Evolutionary conservation across 1,139 yeast genomes (phyloP).

Genomic region (Komagataea norvegica): DNA sequence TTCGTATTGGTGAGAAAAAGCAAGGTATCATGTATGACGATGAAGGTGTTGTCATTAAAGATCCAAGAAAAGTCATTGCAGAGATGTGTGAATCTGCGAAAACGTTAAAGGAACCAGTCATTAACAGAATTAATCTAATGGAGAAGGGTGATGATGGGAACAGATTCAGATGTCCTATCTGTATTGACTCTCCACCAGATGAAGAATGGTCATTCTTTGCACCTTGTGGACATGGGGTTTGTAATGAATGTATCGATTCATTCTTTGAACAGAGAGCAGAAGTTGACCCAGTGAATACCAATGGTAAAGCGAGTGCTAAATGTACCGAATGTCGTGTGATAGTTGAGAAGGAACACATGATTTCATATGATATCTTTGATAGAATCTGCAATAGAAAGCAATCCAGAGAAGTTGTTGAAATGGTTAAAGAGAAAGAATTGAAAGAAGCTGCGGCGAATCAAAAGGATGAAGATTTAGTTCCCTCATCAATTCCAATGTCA

Average conservation of each 20-base stretch:
- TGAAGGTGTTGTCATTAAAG: constrained; percentile 18
- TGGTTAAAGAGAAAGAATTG: constrained; percentile 20
- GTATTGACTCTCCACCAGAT: constrained; percentile 39
- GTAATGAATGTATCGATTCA: constrained; percentile 54
- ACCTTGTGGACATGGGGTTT: constrained; percentile 68
- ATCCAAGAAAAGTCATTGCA: constrained; percentile 9
- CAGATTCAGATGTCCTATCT: constrained; percentile 53
- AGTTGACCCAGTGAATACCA: constrained; percentile 31
- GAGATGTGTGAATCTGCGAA: constrained; percentile 27
- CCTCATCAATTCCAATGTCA: constrained; percentile 37
- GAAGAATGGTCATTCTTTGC: constrained; percentile 40
- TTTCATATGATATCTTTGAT: constrained; percentile 50
- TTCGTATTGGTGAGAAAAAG: constrained; percentile 56
- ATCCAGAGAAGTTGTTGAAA: constrained; percentile 29
- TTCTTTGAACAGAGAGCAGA: constrained; percentile 43
- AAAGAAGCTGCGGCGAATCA: constrained; percentile 27
- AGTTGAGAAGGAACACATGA: constrained; percentile 40
- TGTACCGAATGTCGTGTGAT: constrained; percentile 48
- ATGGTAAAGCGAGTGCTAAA: constrained; percentile 30
- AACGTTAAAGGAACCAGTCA: constrained; percentile 24
- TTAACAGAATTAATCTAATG: constrained; percentile 28
- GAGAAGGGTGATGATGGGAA: constrained; percentile 25
- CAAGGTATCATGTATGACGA: constrained; percentile 25
- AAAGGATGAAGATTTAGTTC: constrained; percentile 31
- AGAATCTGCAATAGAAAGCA: constrained; percentile 36